Percentiles rank a stretch among this genome's conserved stretches.
phyloP scores from a whole-genome alignment of 257 asterid genomes.

The Solanum chilense region DNA sequence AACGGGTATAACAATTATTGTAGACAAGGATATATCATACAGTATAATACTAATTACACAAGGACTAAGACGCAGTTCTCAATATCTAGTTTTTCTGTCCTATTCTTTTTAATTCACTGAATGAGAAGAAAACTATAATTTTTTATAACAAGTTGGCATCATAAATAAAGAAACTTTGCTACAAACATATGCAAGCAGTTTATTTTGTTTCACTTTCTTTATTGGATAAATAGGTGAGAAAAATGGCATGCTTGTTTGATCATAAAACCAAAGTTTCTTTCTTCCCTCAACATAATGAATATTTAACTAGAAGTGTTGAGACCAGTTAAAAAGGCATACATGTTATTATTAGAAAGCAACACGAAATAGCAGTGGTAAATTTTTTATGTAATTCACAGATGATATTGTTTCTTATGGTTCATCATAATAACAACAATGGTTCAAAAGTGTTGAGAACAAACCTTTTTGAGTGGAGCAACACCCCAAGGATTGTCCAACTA shows the following conservation, averaged over 20 bases:
- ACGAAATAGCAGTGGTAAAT: neutral
- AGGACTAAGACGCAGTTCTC: neutral
- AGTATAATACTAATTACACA: neutral
- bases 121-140: neutral
- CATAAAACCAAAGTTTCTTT: neutral
- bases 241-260: neutral
- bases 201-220: neutral
- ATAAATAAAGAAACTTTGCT: neutral
- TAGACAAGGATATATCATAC: neutral
- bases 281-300: neutral
- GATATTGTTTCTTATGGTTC: neutral
- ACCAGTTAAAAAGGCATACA: neutral
- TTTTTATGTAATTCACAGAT: neutral
- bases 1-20: neutral
- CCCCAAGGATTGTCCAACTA: slow-evolving; percentile 96
- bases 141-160: neutral
- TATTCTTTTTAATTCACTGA: neutral
- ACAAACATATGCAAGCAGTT: neutral
- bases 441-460: slow-evolving; percentile 1
- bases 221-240: neutral
- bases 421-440: neutral
- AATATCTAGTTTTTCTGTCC: neutral
- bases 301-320: neutral
- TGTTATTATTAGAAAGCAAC: neutral
- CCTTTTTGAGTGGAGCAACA: slow-evolving; percentile 87